phyloP scores from a whole-genome alignment of 257 asterid species.

The Eucommia ulmoides region DNA sequence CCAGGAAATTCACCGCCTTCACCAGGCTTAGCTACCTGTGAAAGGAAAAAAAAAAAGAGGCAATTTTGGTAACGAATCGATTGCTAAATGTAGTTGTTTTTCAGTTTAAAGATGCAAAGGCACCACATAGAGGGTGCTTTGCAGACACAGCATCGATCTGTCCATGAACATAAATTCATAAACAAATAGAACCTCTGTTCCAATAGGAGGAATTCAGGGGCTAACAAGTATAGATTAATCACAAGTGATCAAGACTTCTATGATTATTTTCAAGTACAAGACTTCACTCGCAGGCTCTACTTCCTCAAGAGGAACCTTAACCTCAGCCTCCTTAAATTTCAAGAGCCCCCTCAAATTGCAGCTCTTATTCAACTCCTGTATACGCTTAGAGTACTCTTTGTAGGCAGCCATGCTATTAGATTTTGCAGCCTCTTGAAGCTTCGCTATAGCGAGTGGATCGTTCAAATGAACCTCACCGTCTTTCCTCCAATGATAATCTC shows the following conservation, averaged over 20 bases:
- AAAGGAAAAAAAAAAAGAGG: too few relatives aligned
- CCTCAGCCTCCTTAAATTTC: slow-evolving; percentile 60
- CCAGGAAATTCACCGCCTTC: slow-evolving; percentile 99
- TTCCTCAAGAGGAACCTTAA: slow-evolving; percentile 68
- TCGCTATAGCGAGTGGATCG: slow-evolving; percentile 93
- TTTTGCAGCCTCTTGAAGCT: slow-evolving; percentile 89
- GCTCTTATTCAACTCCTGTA: slow-evolving; percentile 73
- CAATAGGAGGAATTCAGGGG: slow-evolving; percentile 15
- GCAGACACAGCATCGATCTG: slow-evolving; percentile 48
- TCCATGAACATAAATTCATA: slow-evolving; percentile 43
- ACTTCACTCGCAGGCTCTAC: slow-evolving; percentile 80
- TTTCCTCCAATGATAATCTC: slow-evolving; percentile 98
- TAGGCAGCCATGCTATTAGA: slow-evolving; percentile 87
- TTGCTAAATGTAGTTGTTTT: slow-evolving; percentile 39
- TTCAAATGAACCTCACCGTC: slow-evolving; percentile 94
- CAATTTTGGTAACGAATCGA: slow-evolving; percentile 26
- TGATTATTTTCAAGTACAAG: slow-evolving; percentile 2
- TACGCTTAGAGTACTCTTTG: slow-evolving; percentile 77
- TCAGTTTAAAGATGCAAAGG: slow-evolving; percentile 49
- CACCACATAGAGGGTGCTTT: slow-evolving; percentile 48
- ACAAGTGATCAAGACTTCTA: slow-evolving; percentile 1
- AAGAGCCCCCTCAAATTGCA: slow-evolving; percentile 96
- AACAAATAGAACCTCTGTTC: slow-evolving; percentile 33
- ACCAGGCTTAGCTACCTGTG: slow-evolving; percentile 99
- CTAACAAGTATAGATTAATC: slow-evolving; percentile 10